Base-by-base conservation (phyloP, 495 filamentous ascomycete species). In the Aspergillus olivimuriae region DNA sequence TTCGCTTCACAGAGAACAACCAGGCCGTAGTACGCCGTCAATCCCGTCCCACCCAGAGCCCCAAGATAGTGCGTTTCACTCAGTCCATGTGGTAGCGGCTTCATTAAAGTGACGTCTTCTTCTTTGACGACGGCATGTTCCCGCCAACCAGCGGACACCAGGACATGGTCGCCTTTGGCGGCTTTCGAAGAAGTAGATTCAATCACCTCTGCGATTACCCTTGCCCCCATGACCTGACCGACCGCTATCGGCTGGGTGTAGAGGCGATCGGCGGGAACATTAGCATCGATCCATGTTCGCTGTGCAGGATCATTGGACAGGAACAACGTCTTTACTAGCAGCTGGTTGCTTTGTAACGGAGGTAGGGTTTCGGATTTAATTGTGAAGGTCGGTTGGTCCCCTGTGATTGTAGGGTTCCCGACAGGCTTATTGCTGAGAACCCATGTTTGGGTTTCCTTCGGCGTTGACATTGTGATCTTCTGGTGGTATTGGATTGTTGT, bases 231-330 rank as follows among this genome's bases (percentile, higher is more conserved):
- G 2, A 39, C 33, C 20, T 48, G 20, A 16, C 32, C 77, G 39
- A 77, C 62, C 15, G 66, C 51, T 0, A 84, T 74, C 0, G 82
- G 77, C 0, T 73, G 60, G 6, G 70, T 35, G 57, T 84, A 86
- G 9, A 77, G 74, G 30, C 79, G 58, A 7, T 47, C 52, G n/a
- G 56, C 47, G 20, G 56, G 44, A 32, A 61, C 32, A 56, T 52
- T 55, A 66, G 70, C 55, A 40, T 57, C 46, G 41, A 87, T 70
- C 83, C 81, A 84, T 26, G 70, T 70, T 41, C 83, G 68, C 70
- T 84, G 82, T 12, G 80, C 79, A 0, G 83, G 83, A 57, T 87
- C 82, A 44, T 82, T 74, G 18, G 77, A 81, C 35, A 84, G 47
- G 58, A 76, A 83, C 8, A 77, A 61, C 0, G 57, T 53, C 56